phyloP scores from a whole-genome alignment of 176 grass and related monocot genomes.

The Oryza officinalis region DNA sequence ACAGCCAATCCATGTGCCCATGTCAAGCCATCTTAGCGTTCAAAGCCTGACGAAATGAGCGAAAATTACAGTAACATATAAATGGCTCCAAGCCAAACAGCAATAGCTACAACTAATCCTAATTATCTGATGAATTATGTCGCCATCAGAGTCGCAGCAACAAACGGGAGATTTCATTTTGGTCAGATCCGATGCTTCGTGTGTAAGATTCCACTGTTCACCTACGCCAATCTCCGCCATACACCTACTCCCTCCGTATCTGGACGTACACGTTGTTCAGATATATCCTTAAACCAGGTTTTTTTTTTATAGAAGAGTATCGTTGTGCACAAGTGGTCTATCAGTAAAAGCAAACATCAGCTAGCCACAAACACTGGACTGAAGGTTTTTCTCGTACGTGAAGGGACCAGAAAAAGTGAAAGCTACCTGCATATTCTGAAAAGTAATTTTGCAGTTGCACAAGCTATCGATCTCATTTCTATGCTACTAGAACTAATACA shows the following conservation, averaged over 20 bases:
- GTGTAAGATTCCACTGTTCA: not conserved
- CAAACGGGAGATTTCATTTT: not conserved
- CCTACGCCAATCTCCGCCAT: not conserved
- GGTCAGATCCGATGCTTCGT: not conserved
- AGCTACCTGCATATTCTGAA: not conserved
- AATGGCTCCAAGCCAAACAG: not conserved
- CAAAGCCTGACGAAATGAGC: not conserved
- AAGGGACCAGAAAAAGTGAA: not conserved
- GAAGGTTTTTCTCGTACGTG: not conserved
- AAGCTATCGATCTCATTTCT: not conserved
- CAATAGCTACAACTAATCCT: too few relatives aligned
- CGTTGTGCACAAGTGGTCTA: not conserved
- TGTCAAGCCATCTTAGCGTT: not conserved
- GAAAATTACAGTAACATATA: not conserved
- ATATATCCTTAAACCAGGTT: too few relatives aligned
- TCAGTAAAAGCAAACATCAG: not conserved
- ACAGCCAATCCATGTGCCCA: not conserved
- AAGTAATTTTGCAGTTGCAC: not conserved
- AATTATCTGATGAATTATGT: not conserved
- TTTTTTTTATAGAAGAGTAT: too few relatives aligned
- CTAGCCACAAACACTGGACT: not conserved
- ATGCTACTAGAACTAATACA: not conserved
- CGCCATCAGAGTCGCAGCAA: not conserved
- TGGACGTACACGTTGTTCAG: too few relatives aligned
- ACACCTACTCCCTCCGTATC: too few relatives aligned